These are phyloP conservation scores for Fusarium poae DNA, from an alignment of 2,329 filamentous ascomycete species.

Conservation along the genomic window DNA sequence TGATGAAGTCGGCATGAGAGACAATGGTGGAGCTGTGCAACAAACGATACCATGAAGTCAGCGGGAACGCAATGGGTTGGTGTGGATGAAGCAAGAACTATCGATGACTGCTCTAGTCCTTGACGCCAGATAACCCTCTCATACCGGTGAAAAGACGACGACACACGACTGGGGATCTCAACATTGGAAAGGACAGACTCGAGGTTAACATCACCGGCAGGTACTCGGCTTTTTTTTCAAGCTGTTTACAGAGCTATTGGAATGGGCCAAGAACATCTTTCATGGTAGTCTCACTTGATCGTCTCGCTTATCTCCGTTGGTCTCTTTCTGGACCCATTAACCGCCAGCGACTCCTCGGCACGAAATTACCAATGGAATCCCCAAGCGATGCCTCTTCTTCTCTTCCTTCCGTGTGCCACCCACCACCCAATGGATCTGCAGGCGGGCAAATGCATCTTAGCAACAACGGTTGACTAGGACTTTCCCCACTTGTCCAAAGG, in stretches of 20 bases:
- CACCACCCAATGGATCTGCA: slow-evolving; percentile 46
- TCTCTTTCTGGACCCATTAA: slow-evolving; percentile 24
- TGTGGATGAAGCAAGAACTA: slow-evolving; percentile 18
- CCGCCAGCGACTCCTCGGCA: slow-evolving; percentile 35
- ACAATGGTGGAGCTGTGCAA: slow-evolving; percentile 44
- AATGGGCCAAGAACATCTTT: slow-evolving; percentile 13
- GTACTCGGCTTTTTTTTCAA: background rate
- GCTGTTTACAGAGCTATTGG: background rate
- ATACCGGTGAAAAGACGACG: slow-evolving; percentile 16
- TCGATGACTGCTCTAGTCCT: slow-evolving; percentile 18
- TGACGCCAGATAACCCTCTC: slow-evolving; percentile 11
- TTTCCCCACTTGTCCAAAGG: slow-evolving; percentile 43
- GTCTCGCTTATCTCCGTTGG: slow-evolving; percentile 39
- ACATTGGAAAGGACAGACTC: slow-evolving; percentile 6
- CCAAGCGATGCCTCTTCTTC: slow-evolving; percentile 39
- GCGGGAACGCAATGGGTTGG: slow-evolving; percentile 14
- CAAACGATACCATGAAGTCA: slow-evolving; percentile 19
- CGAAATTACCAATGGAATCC: slow-evolving; percentile 31
- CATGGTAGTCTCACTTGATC: slow-evolving; percentile 35
- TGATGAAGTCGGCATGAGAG: slow-evolving; percentile 34
- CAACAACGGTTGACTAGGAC: slow-evolving; percentile 39
- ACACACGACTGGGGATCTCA: slow-evolving; percentile 7
- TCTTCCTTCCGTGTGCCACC: slow-evolving; percentile 44
- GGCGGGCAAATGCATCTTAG: slow-evolving; percentile 38
- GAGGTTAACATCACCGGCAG: background rate